Base-by-base conservation (phyloP, 2,329 filamentous ascomycete species). In the Ilyonectria sp. region DNA sequence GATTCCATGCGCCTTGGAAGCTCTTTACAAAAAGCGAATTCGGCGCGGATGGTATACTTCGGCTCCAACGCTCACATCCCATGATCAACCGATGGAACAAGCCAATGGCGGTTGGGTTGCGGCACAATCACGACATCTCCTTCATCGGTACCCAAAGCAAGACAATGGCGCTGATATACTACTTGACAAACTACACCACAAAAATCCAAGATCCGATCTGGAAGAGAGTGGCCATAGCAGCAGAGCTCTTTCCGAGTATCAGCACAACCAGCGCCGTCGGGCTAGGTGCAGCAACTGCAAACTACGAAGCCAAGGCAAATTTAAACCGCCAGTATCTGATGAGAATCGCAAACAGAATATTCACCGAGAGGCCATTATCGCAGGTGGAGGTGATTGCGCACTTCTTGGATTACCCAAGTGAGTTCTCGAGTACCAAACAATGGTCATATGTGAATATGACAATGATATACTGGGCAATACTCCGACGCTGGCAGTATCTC, bases 121-220 rank as follows among this genome's bases (percentile, higher is more conserved):
- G 31, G 26, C 50, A 65, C 17, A 65, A 65, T 19, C 50, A 65
- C n/a, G 23, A 65, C 17, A 52, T 65, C 10, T 60, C 63, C 9
- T 65, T 65, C 21, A 65, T 65, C 11, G 43, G 56, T 10, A 65
- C 63, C 11, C 33, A 65, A 43, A 55, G 29, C 9, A 60, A 65
- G 31, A 65, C 43, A 6, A 47, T 66, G 35, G 52, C 23, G 26
- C 44, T 66, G 8, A 49, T 65, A 17, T 65, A 59, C 33, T 65
- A 65, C 19, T 5, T 65, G 9, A 52, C 29, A 26, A 62, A 66
- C 53, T 66, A 66, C 15, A 17, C 58, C 6, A 61, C 15, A 35
- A 66, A 66, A 17, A 31, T 66, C 15, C 2, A 66, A 53, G 52
- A 66, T 62, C 52, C 52, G 10, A 52, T 61, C 7, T 65, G 37